A percentile compares a stretch with the other conserved stretches of the same genome.
Conservation (phyloP, 139 green algal genomes). For the Pseudopediastrum boryanum region DNA sequence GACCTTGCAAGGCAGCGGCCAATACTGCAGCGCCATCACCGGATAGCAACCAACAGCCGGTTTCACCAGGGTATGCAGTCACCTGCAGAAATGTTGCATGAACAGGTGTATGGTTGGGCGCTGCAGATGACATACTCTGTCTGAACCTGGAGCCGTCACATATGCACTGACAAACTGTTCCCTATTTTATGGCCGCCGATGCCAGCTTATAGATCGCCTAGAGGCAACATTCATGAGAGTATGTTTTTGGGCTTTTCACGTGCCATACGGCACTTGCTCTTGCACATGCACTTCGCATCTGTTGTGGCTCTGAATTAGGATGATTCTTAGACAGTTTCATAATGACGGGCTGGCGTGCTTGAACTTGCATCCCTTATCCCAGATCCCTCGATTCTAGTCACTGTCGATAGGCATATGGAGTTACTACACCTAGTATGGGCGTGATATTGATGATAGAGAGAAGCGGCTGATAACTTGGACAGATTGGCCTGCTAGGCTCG, state of each 20-base stretch:
- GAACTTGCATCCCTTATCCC: too few species aligned
- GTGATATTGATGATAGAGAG: neutral
- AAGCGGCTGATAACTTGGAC: neutral
- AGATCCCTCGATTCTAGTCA: too few species aligned
- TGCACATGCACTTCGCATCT: too few species aligned
- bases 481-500: too few species aligned
- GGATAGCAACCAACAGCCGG: constrained; percentile 53
- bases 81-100: constrained; percentile 24
- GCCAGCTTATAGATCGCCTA: neutral
- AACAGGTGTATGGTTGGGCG: neutral
- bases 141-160: neutral
- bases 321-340: too few species aligned
- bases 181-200: neutral
- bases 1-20: constrained; percentile 40
- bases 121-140: neutral
- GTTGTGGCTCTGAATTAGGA: too few species aligned
- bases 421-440: neutral
- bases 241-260: neutral
- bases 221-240: neutral
- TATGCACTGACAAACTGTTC: neutral
- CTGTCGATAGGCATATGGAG: neutral
- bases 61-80: constrained; percentile 41
- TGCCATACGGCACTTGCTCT: too few species aligned
- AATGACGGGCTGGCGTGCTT: too few species aligned
- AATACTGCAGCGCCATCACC: constrained; percentile 43